Percentiles rank a stretch among this genome's conserved stretches.
phyloP scores from a whole-genome alignment of 202 grass and related monocot species.

The Digitaria exilis region DNA sequence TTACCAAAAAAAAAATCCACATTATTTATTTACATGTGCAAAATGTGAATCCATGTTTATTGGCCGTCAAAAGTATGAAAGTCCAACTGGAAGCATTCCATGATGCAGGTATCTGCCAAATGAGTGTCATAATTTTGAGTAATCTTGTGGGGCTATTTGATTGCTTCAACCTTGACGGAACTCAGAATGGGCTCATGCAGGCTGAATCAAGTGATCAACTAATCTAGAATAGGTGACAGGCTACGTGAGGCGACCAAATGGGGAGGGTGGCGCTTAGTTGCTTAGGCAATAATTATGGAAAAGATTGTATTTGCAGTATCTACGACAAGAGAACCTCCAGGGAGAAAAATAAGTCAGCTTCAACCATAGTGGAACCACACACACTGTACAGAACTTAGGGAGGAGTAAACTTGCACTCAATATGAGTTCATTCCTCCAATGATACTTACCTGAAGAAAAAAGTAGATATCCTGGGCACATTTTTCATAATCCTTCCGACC shows the following conservation, averaged over 20 bases:
- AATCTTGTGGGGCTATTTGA: not conserved
- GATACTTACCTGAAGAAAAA: slow-evolving; percentile 92
- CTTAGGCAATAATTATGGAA: not conserved
- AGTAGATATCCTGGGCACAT: slow-evolving; percentile 90
- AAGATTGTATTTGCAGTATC: not conserved
- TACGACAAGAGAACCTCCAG: not conserved
- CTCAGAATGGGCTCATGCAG: not conserved
- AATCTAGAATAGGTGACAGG: not conserved
- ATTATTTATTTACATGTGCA: not conserved
- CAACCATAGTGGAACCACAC: slow-evolving; percentile 13
- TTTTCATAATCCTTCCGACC: slow-evolving; percentile 95
- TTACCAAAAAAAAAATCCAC: too few relatives aligned
- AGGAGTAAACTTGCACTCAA: not conserved
- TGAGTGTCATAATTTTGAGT: not conserved
- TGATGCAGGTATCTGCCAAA: not conserved
- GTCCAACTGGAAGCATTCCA: not conserved
- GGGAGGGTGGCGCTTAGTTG: not conserved
- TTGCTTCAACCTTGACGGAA: slow-evolving; percentile 12
- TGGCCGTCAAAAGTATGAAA: not conserved
- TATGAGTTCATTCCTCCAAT: slow-evolving; percentile 11
- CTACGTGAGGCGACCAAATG: not conserved
- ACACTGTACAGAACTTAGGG: not conserved
- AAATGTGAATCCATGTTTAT: not conserved
- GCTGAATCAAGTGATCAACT: not conserved
- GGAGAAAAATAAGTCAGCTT: not conserved